These are phyloP conservation scores for Alnus rubra DNA, from an alignment of 306 rosid genomes.

Conservation along the genomic window DNA sequence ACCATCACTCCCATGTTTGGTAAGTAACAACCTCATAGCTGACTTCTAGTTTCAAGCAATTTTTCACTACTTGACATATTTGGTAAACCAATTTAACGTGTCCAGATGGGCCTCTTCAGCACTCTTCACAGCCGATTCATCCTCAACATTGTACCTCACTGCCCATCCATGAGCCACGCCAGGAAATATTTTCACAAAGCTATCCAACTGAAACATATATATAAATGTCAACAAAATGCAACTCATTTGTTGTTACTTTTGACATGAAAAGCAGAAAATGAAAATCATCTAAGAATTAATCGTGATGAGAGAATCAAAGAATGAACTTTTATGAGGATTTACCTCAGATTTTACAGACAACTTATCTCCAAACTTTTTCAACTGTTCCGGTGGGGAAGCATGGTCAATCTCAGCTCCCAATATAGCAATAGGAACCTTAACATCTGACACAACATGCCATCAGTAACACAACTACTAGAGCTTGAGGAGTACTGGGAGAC, in stretches of 20 bases:
- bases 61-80: constrained; percentile 6
- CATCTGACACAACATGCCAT: constrained; percentile 35
- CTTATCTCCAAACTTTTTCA: constrained; percentile 42
- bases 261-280: background rate
- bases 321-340: background rate
- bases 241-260: background rate
- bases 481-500: background rate
- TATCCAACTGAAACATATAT: constrained; percentile 35
- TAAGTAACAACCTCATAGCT: background rate
- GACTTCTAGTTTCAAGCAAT: background rate
- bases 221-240: background rate
- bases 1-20: background rate
- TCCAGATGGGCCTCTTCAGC: constrained; percentile 44
- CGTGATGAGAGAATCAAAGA: background rate
- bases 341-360: constrained; percentile 47
- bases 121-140: constrained; percentile 23
- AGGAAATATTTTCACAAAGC: constrained; percentile 61
- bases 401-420: constrained; percentile 50
- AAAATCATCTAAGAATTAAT: background rate
- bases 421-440: constrained; percentile 52
- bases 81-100: constrained; percentile 36
- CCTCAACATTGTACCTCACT: constrained; percentile 33
- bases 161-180: constrained; percentile 50
- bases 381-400: constrained; percentile 33
- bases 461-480: background rate